Evolutionary conservation across 1,284 basidiomycete species (phyloP), one percentile per base, ranked within the genome.

Genomic region (Cryptococcus maquisensis): DNA sequence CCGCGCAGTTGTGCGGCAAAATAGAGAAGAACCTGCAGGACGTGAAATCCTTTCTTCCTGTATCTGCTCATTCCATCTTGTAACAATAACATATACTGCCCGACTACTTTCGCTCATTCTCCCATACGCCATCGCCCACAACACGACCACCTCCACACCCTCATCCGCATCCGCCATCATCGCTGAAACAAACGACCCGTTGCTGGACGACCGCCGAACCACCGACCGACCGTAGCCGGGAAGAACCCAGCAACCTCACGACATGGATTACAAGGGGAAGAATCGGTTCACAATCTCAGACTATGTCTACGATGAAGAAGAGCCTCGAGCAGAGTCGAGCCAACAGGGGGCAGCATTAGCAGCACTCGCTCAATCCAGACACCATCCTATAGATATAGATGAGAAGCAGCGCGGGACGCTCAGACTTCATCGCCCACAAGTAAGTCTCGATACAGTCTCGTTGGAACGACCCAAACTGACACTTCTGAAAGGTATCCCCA

Each of bases 211-310:
- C 54, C 37, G 54, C 40, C 38, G 16, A 40, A 15, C 38, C 12
- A 6, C 38, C 38, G 6, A 15, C 38, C 38, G 12, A 15, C 38
- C 12, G 16, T 38, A n/a, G 16, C 38, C 28, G 28, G 28, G 28
- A 32, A 6, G 28, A 32, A 6, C 28, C 28, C 28, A 10, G 28
- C n/a, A n/a, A 18, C 18, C 40, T 18, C 40, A n/a, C 40, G 40
- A 18, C 18, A 18, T 42, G 18, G 40, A 47, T 28, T 26, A 23
- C 39, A 46, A 48, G 16, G 49, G 56, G 18, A 41, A 47, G 15
- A 58, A 63, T 20, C 57, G 66, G 23, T 68, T 68, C 56, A 68
- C 66, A 21, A 35, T 68, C 6, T 51, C 66, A n/a, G 66, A 68
- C 50, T 68, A 68, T 51, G 56, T 62, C 3, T 60, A 63, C 42